Conservation (phyloP, 768 basidiomycete species). For the Baorangia bicolor region DNA sequence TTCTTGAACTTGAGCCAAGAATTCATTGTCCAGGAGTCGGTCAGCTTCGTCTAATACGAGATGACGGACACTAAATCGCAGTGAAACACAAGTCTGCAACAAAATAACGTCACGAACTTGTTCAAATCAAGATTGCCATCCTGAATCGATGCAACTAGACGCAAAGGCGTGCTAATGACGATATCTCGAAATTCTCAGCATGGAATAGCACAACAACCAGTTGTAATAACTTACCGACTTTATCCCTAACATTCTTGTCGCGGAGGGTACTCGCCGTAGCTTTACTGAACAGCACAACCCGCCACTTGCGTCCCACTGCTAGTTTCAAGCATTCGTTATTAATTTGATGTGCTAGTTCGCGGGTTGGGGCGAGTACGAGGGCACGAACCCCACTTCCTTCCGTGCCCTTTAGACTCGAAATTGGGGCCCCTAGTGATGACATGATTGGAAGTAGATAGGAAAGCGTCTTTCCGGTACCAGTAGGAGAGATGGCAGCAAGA, state of each 20-base stretch:
- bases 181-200: slow-evolving; percentile 56
- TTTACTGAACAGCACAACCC: slow-evolving; percentile 80
- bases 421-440: slow-evolving; percentile 53
- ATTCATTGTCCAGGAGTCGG: slow-evolving; percentile 86
- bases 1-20: slow-evolving; percentile 85
- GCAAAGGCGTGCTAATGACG: slow-evolving; percentile 89
- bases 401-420: slow-evolving; percentile 44
- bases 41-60: slow-evolving; percentile 90
- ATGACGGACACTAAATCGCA: slow-evolving; percentile 66
- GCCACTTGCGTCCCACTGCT: slow-evolving; percentile 80
- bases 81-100: slow-evolving; percentile 5
- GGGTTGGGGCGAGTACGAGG: slow-evolving; percentile 85
- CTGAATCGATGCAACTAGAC: slow-evolving; percentile 79
- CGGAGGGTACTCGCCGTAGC: slow-evolving; percentile 81
- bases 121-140: slow-evolving; percentile 61
- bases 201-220: background rate
- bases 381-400: slow-evolving; percentile 66
- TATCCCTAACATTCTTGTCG: slow-evolving; percentile 69
- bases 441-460: slow-evolving; percentile 88
- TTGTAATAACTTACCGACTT: slow-evolving; percentile 60
- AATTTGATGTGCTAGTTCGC: slow-evolving; percentile 96
- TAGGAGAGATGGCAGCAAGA: slow-evolving; percentile 92
- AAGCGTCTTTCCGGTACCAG: slow-evolving; percentile 96
- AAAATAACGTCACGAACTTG: slow-evolving; percentile 54
- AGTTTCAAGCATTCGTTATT: slow-evolving; percentile 86